Evolutionary conservation across 176 grass and related monocot species (phyloP), one percentile per base, ranked within the genome.

Genomic region (Neostapfia colusana): DNA sequence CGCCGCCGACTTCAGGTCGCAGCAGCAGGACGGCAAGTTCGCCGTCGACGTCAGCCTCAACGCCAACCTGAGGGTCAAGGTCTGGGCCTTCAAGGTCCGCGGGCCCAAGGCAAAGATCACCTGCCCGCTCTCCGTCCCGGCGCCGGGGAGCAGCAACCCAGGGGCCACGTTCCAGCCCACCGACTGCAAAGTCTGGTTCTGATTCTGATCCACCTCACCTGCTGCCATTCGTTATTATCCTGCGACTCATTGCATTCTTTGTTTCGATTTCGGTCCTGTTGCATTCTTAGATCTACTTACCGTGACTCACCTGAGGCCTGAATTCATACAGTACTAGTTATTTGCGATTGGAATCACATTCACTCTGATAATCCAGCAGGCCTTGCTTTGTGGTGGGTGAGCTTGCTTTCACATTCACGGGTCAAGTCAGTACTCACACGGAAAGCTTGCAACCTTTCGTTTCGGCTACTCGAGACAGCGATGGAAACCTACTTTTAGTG

Each of bases 101-200:
- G 74, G 67, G 0, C 81, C 72, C 16, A 49, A 72, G 9, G 39
- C 67, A 0, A 84, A 67, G 42, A 44, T 87, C 76, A 57, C 15
- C 18, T 90, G 88, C 72, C 38, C 61, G 17, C 53, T 90, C 66
- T 51, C 59, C 75, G 4, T 90, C 27, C 84, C 88, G 4, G 70
- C 54, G 6, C 79, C 83, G 0, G 46, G 63, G 21, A 18, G 5
- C 31, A 31, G n/a, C 26, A 2, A 48, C 68, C 10, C 58, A 21
- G 10, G 11, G 0, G 10, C 63, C 0, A 12, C 56, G 0, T 88
- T 88, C 86, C 59, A 88, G 72, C 39, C 65, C 38, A 65, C 66
- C 0, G 34, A 80, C 0, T 88, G 86, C 82, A 84, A 71, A 58
- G 81, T 84, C 71, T 25, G 86, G 57, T 88, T 88, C 86, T 88